Percentiles rank a stretch among this genome's conserved stretches.
phyloP scores from a whole-genome alignment of 352 stramenopile species.

The Blastocystis sp. region DNA sequence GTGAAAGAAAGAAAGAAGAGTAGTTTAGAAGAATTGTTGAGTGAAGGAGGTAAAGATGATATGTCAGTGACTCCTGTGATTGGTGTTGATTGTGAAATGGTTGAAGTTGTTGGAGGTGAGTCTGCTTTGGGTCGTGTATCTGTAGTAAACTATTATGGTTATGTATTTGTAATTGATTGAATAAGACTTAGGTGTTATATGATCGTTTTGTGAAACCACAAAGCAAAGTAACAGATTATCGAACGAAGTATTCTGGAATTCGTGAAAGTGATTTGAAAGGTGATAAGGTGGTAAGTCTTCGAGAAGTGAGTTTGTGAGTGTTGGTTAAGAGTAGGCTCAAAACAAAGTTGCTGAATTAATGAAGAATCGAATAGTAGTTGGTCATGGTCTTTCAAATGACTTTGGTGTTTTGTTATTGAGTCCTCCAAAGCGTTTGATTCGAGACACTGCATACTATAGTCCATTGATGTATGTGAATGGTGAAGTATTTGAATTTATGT shows the following conservation, averaged over 20 bases:
- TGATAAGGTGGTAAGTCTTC: constrained; percentile 12
- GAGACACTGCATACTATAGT: constrained; percentile 75
- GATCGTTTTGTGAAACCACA: constrained; percentile 71
- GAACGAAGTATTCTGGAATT: constrained; percentile 74
- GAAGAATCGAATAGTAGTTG: constrained; percentile 74
- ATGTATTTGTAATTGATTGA: constrained; percentile 64
- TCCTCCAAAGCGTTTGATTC: constrained; percentile 71
- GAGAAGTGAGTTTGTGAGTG: constrained; percentile 33
- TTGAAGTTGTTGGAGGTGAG: constrained; percentile 71
- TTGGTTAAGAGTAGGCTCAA: constrained; percentile 55
- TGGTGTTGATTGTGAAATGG: constrained; percentile 78
- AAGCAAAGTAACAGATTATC: constrained; percentile 75
- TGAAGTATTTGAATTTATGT: not conserved
- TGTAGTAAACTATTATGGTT: constrained; percentile 73
- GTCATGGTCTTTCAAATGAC: constrained; percentile 75
- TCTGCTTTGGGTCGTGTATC: constrained; percentile 71
- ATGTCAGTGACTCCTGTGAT: constrained; percentile 64
- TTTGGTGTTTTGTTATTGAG: constrained; percentile 71
- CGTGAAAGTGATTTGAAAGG: constrained; percentile 68
- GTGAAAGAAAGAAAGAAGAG: not conserved
- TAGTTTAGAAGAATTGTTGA: constrained; percentile 24
- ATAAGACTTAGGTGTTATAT: constrained; percentile 65
- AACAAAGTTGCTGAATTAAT: constrained; percentile 69
- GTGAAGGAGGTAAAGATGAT: not conserved
- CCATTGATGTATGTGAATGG: constrained; percentile 66